Percentiles rank a stretch among this genome's conserved stretches.
These are phyloP conservation scores for Trichoderma sp. DNA, from an alignment of 2,329 filamentous ascomycete species.

Conservation along the genomic window DNA sequence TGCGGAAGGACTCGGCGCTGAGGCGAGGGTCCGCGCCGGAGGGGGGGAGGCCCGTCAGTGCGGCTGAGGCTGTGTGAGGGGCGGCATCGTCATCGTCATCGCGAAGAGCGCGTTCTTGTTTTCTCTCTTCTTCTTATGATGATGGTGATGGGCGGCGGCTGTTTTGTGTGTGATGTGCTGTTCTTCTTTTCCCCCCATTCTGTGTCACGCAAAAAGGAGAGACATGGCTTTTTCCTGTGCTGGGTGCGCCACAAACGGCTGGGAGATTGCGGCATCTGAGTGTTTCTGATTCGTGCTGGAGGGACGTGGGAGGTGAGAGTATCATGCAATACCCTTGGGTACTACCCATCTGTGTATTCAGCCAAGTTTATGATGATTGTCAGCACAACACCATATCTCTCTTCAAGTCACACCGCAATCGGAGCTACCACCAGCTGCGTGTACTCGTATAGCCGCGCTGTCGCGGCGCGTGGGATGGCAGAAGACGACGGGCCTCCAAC, in stretches of 20 bases:
- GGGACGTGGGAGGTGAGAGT: slow-evolving; percentile 11
- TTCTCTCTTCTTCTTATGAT: no score
- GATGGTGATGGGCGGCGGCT: no score
- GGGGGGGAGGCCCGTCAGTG: neutral
- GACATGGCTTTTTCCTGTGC: neutral
- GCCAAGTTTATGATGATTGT: no score
- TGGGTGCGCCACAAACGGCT: no score
- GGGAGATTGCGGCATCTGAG: neutral
- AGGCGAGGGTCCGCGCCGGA: slow-evolving; percentile 1
- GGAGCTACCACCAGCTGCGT: neutral
- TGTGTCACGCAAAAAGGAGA: slow-evolving; percentile 4
- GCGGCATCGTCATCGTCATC: neutral
- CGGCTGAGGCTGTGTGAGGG: slow-evolving; percentile 15
- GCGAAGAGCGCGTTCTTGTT: neutral
- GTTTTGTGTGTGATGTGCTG: neutral
- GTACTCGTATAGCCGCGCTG: no score
- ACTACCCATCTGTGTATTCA: neutral
- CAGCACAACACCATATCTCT: no score
- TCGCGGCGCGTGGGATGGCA: slow-evolving; percentile 4
- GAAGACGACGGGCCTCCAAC: neutral
- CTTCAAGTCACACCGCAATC: slow-evolving; percentile 8
- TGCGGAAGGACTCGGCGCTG: slow-evolving; percentile 1
- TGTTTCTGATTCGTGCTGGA: neutral
- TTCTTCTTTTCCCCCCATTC: neutral
- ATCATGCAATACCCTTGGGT: neutral